Conservation (phyloP, 192 early-diverging fungal species). For the Lunasporangiospora selenospora region DNA sequence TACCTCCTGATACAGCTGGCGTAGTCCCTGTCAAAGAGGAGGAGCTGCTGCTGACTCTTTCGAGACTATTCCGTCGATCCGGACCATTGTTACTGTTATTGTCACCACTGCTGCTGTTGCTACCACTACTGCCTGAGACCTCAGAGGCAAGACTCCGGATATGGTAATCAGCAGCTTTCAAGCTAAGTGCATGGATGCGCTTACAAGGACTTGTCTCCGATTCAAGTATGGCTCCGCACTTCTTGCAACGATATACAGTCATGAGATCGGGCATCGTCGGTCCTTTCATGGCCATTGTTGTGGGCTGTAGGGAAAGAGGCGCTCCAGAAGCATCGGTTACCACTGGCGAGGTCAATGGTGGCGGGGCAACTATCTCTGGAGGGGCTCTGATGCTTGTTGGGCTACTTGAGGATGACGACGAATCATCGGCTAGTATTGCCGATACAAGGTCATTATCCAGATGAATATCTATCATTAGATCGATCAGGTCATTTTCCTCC, state of each 20-base stretch:
- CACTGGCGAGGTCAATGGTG: too few species aligned
- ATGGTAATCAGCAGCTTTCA: too few species aligned
- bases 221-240: conserved; percentile 6
- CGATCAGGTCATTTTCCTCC: too few species aligned
- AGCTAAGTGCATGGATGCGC: conserved; percentile 6
- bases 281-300: not conserved
- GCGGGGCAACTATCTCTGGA: not conserved
- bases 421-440: too few species aligned
- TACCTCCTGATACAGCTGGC: too few species aligned
- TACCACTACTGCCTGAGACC: too few species aligned
- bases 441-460: too few species aligned
- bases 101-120: too few species aligned
- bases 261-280: not conserved
- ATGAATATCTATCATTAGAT: too few species aligned
- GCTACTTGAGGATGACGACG: not conserved
- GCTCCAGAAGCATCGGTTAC: too few species aligned
- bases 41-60: not conserved
- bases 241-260: conserved; percentile 2
- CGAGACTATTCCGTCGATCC: not conserved
- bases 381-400: not conserved
- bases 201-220: conserved; percentile 5
- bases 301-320: not conserved
- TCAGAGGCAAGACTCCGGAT: too few species aligned
- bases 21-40: not conserved
- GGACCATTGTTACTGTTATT: too few species aligned